Evolutionary conservation across 208 protist species (phyloP), one percentile per base, ranked within the genome.

Genomic region (Polymyxa betae): DNA sequence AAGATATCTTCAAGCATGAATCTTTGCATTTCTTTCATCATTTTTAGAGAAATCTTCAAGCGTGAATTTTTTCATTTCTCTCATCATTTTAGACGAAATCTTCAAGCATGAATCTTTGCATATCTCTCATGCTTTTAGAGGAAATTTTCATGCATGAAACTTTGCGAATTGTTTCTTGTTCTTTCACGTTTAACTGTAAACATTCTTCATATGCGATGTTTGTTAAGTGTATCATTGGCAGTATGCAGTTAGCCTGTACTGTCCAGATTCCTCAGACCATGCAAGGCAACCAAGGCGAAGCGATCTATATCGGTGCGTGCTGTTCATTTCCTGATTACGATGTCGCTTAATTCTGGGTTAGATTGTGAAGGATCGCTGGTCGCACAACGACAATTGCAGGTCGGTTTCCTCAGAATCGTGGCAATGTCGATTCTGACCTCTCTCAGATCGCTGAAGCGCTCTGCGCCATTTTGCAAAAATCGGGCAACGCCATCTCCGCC

Each of bases 301-400:
- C 94, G 44, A 38, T 97, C 0, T 98, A 96, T 92, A 94, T 98
- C 35, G 96, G 97, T 88, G 97, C n/a, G n/a, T n/a, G n/a, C n/a
- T n/a, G n/a, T n/a, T n/a, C n/a, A n/a, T n/a, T n/a, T n/a, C n/a
- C n/a, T n/a, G n/a, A n/a, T n/a, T n/a, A n/a, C n/a, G n/a, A n/a
- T n/a, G n/a, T n/a, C n/a, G n/a, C n/a, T n/a, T n/a, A n/a, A n/a
- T 43, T 43, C 72, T 5, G 5, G 5, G 12, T 38, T n/a, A 82
- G 72, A 82, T 82, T 20, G 16, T 40, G 72, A 82, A 82, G 72
- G 72, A 35, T 5, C 16, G 91, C 5, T 82, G 72, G 35, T 82
- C 16, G 16, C 72, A n/a, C 72, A 45, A 45, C 5, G 72, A 43
- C 5, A 38, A 35, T n/a, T 45, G 5, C 72, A 82, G 72, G 72